Evolutionary conservation across 2,329 filamentous ascomycete genomes (phyloP), one percentile per base, ranked within the genome.

Genomic region (Fulvia fulva): DNA sequence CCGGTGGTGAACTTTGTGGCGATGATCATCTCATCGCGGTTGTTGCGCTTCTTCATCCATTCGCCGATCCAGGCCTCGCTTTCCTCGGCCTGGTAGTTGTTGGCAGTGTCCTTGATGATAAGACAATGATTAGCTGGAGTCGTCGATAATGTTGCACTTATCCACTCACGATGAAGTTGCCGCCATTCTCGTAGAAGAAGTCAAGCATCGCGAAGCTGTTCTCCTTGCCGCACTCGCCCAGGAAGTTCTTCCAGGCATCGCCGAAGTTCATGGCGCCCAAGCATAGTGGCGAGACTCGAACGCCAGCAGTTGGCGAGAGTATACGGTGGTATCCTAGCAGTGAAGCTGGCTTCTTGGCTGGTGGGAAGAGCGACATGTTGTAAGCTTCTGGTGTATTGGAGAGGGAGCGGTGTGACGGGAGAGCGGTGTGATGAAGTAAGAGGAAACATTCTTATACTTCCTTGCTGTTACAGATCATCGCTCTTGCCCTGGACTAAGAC

Each of bases 1-100:
- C 81, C 81, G 23, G 81, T 86, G 0, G 83, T 84, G 70, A 80
- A 88, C 69, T 90, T 90, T 11, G 67, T 68, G 43, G 67, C 67
- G 25, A 90, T 77, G 22, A 90, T 85, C 72, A 90, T 82, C 45
- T 51, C 25, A 7, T 51, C 49, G 22, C 88, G 81, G 59, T 82
- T 83, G 5, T 59, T 41, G 9, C 51, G 44, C 54, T 61, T 57
- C 44, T 57, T 19, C 60, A 63, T 59, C 61, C 59, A 63, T 41
- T 70, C 68, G n/a, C 69, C 70, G 46, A 73, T 63, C 70, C 70
- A 73, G 11, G 58, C 60, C 60, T 74, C 71, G 16, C 62, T 66
- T 55, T 74, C 67, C 45, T 71, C 70, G 53, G 62, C 66, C 51
- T 74, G 71, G 63, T 73, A 74, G 64, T 70, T 72, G 63, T 73